Base-by-base conservation (phyloP, 2,329 filamentous ascomycete genomes). In the Xylariales sp. region DNA sequence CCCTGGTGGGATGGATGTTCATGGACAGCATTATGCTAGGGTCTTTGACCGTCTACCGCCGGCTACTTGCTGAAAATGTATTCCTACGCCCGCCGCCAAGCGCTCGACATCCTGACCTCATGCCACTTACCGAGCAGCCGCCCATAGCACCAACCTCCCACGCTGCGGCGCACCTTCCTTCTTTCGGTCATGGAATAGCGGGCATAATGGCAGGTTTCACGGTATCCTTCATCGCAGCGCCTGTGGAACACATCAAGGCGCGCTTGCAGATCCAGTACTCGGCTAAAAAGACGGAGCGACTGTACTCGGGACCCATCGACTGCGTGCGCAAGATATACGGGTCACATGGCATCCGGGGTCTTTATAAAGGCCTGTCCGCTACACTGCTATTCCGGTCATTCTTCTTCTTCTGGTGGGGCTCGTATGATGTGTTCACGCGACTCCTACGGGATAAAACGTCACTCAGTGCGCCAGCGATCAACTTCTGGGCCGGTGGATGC, bases 391-490 rank as follows among this genome's bases (percentile, higher is more conserved):
- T 97, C 69, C 79, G 93, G 14, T 80, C 82, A 11, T 95, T 91
- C 68, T 98, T 98, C 73, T 96, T 95, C 74, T 93, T 84, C 70
- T 97, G 90, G 90, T 98, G 93, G 93, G 82, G 83, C n/a, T 86
- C 82, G 46, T 98, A 98, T 69, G 91, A 96, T 56, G 53, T 95
- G 21, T 76, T 97, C 52, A 86, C 87, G 4, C 73, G 79, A 16
- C 66, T 74, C 45, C 69, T 97, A 58, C 70, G 77, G 41, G 64
- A 77, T 14, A 70, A 80, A 53, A 95, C 90, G 3, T 64, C 53
- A 10, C 68, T 96, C 40, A 85, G 85, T 40, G 79, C 80, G 0
- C 88, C 93, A 0, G 82, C 82, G 1, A 74, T 97, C 57, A 97
- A 97, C 61, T 98, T 98, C 69, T 97, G 91, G 91, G 91, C 93